Conservation (phyloP, 2,329 filamentous ascomycete genomes). For the Epichloe festucae region DNA sequence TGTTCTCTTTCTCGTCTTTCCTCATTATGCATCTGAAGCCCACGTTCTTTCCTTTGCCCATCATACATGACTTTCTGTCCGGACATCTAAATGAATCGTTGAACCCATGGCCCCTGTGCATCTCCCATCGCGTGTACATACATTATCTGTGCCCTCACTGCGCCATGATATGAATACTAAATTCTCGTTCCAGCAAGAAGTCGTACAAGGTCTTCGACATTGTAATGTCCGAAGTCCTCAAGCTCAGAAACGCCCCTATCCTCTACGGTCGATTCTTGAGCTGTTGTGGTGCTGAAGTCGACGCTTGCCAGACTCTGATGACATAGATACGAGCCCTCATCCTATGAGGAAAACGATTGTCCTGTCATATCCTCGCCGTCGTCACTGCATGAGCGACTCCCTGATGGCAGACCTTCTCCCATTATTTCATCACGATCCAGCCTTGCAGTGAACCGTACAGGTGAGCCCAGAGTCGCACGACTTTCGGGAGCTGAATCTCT, state of each 20-base stretch:
- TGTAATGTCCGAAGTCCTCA: constrained; percentile 17
- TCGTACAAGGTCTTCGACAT: constrained; percentile 15
- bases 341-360: constrained; percentile 4
- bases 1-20: background rate
- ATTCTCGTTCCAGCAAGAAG: constrained; percentile 11
- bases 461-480: constrained; percentile 5
- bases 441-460: constrained; percentile 4
- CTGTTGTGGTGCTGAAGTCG: constrained; percentile 3
- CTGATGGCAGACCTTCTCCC: constrained; percentile 3
- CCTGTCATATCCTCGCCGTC: background rate
- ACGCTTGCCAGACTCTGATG: constrained; percentile 8
- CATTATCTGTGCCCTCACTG: background rate
- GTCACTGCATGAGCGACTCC: background rate
- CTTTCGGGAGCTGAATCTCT: constrained; percentile 9
- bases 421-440: constrained; percentile 3
- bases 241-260: constrained; percentile 10
- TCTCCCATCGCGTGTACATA: constrained; percentile 1
- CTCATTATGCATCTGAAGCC: background rate
- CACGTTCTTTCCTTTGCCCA: background rate
- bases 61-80: constrained; percentile 2
- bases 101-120: background rate
- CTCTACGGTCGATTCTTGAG: background rate
- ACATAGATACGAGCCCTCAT: background rate
- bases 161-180: constrained; percentile 4
- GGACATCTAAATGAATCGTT: constrained; percentile 1